Base-by-base conservation (phyloP, 371 early-diverging fungal genomes). In the Apophysomyces sp. region DNA sequence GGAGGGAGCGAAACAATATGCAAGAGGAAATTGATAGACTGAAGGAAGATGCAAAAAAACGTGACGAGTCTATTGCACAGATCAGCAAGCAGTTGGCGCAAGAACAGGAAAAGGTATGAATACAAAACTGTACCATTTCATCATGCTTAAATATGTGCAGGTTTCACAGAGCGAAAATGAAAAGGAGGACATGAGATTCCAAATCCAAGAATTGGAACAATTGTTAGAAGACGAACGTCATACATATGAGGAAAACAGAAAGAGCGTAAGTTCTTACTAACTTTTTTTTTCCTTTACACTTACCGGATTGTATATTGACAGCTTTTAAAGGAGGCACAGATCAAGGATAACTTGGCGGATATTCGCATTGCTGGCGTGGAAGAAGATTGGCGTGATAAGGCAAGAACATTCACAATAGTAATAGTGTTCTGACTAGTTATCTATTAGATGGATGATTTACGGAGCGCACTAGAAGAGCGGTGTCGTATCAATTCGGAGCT, bases 301-400 rank as follows among this genome's bases (percentile, higher is more conserved):
- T 40, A 28, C 26, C 30, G 11, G 18, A 55, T 15, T n/a, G 8
- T 16, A 29, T 52, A 59, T 18, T 69, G 49, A 44, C 49, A 80
- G 80, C 60, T 81, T 13, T 40, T 81, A 54, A 76, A 75, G 30
- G 81, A 81, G 44, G 71, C 74, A 8, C 78, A 78, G 24, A 76
- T 71, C 8, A 76, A 78, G 31, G 81, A 78, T 41, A 75, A 78
- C 30, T 60, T 78, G 27, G 77, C 77, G 2, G 81, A 81, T 58
- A 71, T 78, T 11, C 69, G 78, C 26, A 69, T 81, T 30, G 77
- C 76, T 18, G 68, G 66, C 51, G 65, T 68, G 15, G 81, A 81
- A 65, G 73, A 67, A 4, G 81, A 81, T n/a, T 78, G 66, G 67
- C 57, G 64, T 6, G 63, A 61, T 13, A 78, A 73, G 66, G 68